Conservation (phyloP, 169 alveolate genomes). For the Theileria orientalis region DNA sequence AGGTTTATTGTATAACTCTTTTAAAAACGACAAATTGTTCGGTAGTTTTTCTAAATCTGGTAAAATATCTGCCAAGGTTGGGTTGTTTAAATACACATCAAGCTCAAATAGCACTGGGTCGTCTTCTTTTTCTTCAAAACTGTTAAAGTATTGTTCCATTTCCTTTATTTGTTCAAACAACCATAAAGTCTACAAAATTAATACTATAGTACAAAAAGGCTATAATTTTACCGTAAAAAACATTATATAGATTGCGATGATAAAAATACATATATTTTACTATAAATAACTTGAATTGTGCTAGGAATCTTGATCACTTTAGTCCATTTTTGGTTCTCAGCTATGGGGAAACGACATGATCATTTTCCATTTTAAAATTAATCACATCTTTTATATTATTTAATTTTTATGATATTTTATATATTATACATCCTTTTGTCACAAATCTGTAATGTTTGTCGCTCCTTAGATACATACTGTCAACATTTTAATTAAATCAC, state of each 20-base stretch:
- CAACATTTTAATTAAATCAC: not conserved
- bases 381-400: not conserved
- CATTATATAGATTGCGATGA: not conserved
- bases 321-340: not conserved
- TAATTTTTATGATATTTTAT: not conserved
- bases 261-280: not conserved
- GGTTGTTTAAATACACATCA: conserved; percentile 47
- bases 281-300: too few species aligned
- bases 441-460: not conserved
- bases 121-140: conserved; percentile 34
- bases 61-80: conserved; percentile 36
- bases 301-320: not conserved
- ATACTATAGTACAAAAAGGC: not conserved
- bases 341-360: conserved; percentile 3
- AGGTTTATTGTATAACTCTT: conserved; percentile 47
- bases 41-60: conserved; percentile 40
- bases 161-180: not conserved
- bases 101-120: conserved; percentile 53
- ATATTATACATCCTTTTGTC: not conserved
- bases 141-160: conserved; percentile 5
- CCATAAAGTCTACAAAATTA: not conserved
- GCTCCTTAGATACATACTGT: not conserved
- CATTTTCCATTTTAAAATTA: not conserved
- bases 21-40: conserved; percentile 18
- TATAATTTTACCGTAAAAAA: not conserved